Percentiles rank a stretch among this genome's conserved stretches.
These are phyloP conservation scores for Rhizopus arrhizus DNA, from an alignment of 371 early-diverging fungal species.

Conservation along the genomic window DNA sequence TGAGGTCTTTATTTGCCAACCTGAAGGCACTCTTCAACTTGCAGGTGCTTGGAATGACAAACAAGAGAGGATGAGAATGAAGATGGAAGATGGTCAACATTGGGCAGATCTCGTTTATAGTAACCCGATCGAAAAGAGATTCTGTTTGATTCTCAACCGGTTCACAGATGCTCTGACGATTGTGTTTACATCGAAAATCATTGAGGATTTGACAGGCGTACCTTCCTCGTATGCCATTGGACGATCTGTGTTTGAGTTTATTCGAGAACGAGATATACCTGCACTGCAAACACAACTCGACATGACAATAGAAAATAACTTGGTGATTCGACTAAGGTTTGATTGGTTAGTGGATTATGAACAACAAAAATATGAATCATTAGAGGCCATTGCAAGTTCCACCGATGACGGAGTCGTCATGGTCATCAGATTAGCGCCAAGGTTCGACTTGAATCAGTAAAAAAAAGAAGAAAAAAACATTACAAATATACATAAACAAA, in stretches of 20 bases:
- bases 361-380: constrained; percentile 6
- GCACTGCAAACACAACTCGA: constrained; percentile 25
- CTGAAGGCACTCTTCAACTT: constrained; percentile 35
- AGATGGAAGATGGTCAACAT: not conserved
- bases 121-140: constrained; percentile 20
- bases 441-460: not conserved
- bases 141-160: constrained; percentile 37
- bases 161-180: constrained; percentile 29
- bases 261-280: constrained; percentile 26
- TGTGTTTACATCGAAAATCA: constrained; percentile 22
- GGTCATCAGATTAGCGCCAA: constrained; percentile 4
- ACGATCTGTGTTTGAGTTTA: constrained; percentile 29
- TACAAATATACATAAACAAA: too few relatives aligned
- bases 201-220: constrained; percentile 17
- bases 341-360: constrained; percentile 12
- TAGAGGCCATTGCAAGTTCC: constrained; percentile 35
- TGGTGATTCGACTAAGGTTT: constrained; percentile 35
- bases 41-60: constrained; percentile 39
- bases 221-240: constrained; percentile 28
- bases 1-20: constrained; percentile 29
- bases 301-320: constrained; percentile 26
- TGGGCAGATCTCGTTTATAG: not conserved
- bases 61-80: constrained; percentile 14
- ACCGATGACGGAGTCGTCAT: constrained; percentile 43
- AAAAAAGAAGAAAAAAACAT: not conserved